phyloP scores from a whole-genome alignment of 345 rosid species.

The Camelina neglecta region DNA sequence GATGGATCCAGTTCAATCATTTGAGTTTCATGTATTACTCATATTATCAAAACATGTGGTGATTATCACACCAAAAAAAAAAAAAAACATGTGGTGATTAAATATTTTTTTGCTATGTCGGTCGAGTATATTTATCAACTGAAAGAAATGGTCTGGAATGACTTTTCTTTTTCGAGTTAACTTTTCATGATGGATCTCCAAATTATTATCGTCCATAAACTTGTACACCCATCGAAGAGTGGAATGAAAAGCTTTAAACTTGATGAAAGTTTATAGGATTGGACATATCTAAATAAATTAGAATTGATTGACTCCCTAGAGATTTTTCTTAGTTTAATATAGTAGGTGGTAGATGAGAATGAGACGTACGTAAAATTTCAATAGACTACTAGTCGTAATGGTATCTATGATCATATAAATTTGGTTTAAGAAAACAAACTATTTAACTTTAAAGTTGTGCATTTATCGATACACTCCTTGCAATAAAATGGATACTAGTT shows the following conservation, averaged over 20 bases:
- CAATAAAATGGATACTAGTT: not conserved
- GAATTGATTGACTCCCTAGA: not conserved
- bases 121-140: not conserved
- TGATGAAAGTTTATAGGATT: not conserved
- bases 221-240: not conserved
- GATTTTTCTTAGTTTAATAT: conserved; percentile 5
- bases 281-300: not conserved
- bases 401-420: not conserved
- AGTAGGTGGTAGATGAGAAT: not conserved
- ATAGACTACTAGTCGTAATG: not conserved
- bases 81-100: not conserved
- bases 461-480: not conserved
- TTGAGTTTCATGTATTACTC: not conserved
- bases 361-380: not conserved
- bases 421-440: not conserved
- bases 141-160: not conserved
- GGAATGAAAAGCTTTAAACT: conserved; percentile 6
- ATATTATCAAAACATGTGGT: not conserved
- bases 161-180: not conserved
- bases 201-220: not conserved
- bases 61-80: not conserved
- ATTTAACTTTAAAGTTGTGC: not conserved
- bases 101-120: not conserved
- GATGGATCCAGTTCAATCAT: conserved; percentile 10
- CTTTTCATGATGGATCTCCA: not conserved